Base-by-base conservation (phyloP, 139 green algal genomes). In the Zygnema circumcarinatum region DNA sequence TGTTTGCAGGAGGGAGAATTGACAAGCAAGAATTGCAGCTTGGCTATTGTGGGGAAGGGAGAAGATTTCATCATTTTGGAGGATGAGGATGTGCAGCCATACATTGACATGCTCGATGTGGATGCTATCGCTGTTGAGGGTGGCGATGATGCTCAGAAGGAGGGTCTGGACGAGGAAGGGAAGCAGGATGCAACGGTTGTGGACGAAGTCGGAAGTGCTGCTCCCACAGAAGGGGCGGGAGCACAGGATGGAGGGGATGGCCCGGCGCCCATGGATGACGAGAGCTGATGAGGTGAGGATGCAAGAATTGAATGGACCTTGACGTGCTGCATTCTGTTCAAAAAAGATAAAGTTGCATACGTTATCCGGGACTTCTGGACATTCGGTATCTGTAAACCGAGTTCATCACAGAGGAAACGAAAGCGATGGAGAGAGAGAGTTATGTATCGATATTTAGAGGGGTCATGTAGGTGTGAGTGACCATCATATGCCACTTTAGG, bases 31-130 rank as follows among this genome's bases (percentile, higher is more conserved):
- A 98, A 98, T 90, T 94, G 90, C 86, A 93, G 88, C 21, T 88
- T 98, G 35, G 92, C 94, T 0, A 84, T 97, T 54, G 96, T 98
- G 56, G 96, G 96, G 32, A 89, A 92, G 74, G 95, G 91, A 84
- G 82, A 93, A 33, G 53, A 90, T 1, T 98, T 98, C 86, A 96
- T 92, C 1, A 81, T 98, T 38, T 79, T 98, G 53, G 96, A 98
- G 79, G 95, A 94, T 36, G 94, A 94, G 11, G 74, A 73, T 0
- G 76, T 97, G 36, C 31, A 86, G 79, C 90, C 91, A 1, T 94
- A 95, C 87, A 91, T 97, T 40, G 84, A 92, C 0, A 81, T 38
- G n/a, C 40, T 94, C 32, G 75, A 89, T 31, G 79, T 88, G 11
- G 92, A 92, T 52, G 90, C 88, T 20, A 73, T 83, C 7, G 38